Evolutionary conservation across 805 yeast species (phyloP).

Genomic region (Metschnikowia continentalis): DNA sequence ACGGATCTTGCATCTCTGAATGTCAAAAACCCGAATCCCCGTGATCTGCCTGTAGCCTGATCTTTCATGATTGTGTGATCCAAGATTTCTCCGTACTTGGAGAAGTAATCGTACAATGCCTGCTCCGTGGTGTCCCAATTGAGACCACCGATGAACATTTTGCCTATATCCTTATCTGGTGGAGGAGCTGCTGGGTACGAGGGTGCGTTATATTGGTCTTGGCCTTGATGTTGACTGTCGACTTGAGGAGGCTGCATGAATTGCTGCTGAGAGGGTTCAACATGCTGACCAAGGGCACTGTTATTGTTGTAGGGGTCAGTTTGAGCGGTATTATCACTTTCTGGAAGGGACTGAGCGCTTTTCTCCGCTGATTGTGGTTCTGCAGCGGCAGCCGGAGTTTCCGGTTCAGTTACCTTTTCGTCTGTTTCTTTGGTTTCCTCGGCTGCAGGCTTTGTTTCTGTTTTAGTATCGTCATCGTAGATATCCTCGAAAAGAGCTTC

Average conservation of each 20-base stretch:
- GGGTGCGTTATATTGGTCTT: not conserved
- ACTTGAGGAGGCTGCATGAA: not conserved
- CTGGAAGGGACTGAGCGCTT: not conserved
- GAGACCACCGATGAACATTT: conserved; percentile 94
- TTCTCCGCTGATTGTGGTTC: not conserved
- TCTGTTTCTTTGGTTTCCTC: not conserved
- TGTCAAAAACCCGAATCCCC: conserved; percentile 94
- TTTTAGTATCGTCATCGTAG: conserved; percentile 39
- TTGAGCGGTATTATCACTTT: not conserved
- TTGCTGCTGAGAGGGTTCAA: not conserved
- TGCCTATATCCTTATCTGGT: conserved; percentile 62
- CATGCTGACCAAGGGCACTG: not conserved
- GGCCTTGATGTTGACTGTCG: not conserved
- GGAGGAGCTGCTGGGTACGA: conserved; percentile 1
- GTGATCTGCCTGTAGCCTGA: conserved; percentile 74
- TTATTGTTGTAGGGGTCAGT: not conserved
- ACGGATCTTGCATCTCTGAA: conserved; percentile 80
- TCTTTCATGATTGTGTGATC: conserved; percentile 95
- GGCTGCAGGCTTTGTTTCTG: conserved; percentile 9
- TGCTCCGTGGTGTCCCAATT: conserved; percentile 98
- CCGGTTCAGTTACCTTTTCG: not conserved
- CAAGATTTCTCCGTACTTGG: conserved; percentile 81
- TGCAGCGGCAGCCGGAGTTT: not conserved
- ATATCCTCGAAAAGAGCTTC: conserved; percentile 93
- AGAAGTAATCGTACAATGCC: conserved; percentile 72